Evolutionary conservation across 441 rosid genomes (phyloP), one percentile per base, ranked within the genome.

Genomic region (Brassica balearica): DNA sequence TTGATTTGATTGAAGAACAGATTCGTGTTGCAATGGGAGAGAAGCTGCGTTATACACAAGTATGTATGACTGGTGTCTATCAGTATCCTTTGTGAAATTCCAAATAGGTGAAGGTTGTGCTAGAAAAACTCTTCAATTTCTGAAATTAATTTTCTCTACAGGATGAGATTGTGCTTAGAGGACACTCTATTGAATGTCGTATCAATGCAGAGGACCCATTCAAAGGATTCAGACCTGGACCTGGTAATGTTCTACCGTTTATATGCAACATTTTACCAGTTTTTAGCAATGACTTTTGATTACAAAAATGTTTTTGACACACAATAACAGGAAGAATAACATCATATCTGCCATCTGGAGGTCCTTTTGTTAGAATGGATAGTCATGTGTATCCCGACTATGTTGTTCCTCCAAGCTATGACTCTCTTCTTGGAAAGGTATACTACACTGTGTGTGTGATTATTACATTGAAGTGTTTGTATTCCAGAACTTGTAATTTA

Each of bases 131-230:
- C 53, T 48, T 32, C 65, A 67, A 48, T 75, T 3, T 51, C 3
- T 43, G 4, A 32, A 32, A 65, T 25, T n/a, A 69, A 14, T 34
- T 36, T 68, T 62, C 27, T 76, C 12, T 83, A 56, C 88, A 95
- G 99, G 99, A 91, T 74, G 98, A 93, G 9, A 90, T 95, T 77
- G 92, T 93, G 74, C 98, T 95, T 38, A 88, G 91, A 85, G 99
- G 98, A 61, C 99, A 95, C 86, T 93, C 99, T 56, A 95, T 95
- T 79, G 99, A 95, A 84, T 95, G 99, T n/a, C 98, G 99, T 79
- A 95, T 95, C 84, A 95, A 95, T 81, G 99, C 98, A 8, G 99
- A 95, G 81, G 99, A 95, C 75, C 93, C 99, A 70, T 95, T 95
- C 64, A 95, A 95, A 82, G 92, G 91, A 25, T 95, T 95, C 87